These are phyloP conservation scores for Sphaceloma murrayae DNA, from an alignment of 2,329 filamentous ascomycete species.

Conservation along the genomic window DNA sequence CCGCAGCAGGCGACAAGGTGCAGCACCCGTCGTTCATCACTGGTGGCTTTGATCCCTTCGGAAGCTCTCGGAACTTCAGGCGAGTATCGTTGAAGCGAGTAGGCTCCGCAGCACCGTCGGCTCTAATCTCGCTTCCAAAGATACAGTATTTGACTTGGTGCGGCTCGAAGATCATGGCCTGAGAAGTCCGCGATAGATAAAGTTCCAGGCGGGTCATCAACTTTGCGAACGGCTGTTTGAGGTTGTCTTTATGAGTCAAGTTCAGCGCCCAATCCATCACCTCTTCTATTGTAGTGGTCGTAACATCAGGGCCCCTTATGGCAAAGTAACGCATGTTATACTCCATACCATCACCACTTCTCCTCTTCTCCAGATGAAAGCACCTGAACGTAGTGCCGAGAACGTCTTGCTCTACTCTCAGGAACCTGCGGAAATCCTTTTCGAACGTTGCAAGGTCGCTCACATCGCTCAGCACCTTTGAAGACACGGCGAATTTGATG, in stretches of 20 bases:
- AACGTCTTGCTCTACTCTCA: slow-evolving; percentile 29
- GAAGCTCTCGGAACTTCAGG: slow-evolving; percentile 22
- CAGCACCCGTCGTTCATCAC: slow-evolving; percentile 51
- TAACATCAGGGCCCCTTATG: slow-evolving; percentile 19
- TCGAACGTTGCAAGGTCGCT: slow-evolving; percentile 22
- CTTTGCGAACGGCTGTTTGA: slow-evolving; percentile 30
- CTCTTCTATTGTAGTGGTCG: slow-evolving; percentile 22
- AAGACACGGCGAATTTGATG: slow-evolving; percentile 29
- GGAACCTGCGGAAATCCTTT: slow-evolving; percentile 29
- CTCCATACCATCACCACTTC: slow-evolving; percentile 9
- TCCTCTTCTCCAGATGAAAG: slow-evolving; percentile 29
- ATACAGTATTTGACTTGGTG: slow-evolving; percentile 28
- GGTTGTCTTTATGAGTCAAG: slow-evolving; percentile 22
- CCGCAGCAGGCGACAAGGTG: slow-evolving; percentile 53
- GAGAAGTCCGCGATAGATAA: slow-evolving; percentile 33
- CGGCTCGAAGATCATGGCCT: slow-evolving; percentile 30
- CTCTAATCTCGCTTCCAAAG: slow-evolving; percentile 25
- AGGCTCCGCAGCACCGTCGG: slow-evolving; percentile 30
- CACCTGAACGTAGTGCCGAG: slow-evolving; percentile 35
- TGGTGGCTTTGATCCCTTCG: not conserved
- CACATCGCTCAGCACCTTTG: slow-evolving; percentile 17
- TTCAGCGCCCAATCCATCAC: slow-evolving; percentile 38
- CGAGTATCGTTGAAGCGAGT: slow-evolving; percentile 29
- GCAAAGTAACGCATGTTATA: slow-evolving; percentile 24
- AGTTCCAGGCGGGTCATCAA: slow-evolving; percentile 36